Evolutionary conservation across 176 grass and related monocot species (phyloP).

Genomic region (Zoysia pacifica): DNA sequence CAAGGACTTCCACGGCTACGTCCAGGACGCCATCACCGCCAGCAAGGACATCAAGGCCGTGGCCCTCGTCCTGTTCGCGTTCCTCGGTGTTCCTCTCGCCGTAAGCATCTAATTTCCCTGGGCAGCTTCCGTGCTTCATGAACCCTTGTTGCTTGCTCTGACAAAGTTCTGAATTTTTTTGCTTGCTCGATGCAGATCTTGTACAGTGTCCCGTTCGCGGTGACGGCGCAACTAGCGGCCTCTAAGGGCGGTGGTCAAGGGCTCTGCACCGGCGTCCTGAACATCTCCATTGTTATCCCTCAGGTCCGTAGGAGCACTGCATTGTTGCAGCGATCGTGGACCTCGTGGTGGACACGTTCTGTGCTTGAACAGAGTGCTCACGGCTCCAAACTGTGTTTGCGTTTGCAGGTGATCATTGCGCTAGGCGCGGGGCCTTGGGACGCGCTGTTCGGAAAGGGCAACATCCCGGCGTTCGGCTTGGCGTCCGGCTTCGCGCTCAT

Average conservation of each 20-base stretch:
- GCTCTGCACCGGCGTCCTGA: slow-evolving; percentile 82
- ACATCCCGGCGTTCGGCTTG: slow-evolving; percentile 76
- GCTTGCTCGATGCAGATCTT: slow-evolving; percentile 52
- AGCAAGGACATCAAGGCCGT: slow-evolving; percentile 50
- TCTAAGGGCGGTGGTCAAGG: slow-evolving; percentile 74
- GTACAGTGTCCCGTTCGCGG: slow-evolving; percentile 86
- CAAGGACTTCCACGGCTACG: slow-evolving; percentile 50
- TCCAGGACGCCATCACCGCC: slow-evolving; percentile 60
- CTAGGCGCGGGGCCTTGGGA: slow-evolving; percentile 81
- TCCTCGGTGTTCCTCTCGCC: slow-evolving; percentile 77
- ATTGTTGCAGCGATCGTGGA: neutral
- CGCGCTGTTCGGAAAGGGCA: slow-evolving; percentile 75
- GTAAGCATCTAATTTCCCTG: slow-evolving; percentile 38
- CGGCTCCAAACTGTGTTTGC: neutral
- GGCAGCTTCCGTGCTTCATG: too few relatives aligned
- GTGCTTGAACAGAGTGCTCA: neutral
- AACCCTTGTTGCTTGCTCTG: neutral
- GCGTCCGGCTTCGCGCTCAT: slow-evolving; percentile 72
- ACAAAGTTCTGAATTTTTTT: neutral
- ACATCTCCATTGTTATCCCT: slow-evolving; percentile 95
- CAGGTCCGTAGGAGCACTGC: slow-evolving; percentile 43
- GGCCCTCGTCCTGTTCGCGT: slow-evolving; percentile 60
- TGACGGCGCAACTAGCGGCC: slow-evolving; percentile 64
- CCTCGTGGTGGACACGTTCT: neutral
- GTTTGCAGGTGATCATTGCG: slow-evolving; percentile 67